Evolutionary conservation across 1,284 basidiomycete genomes (phyloP).

Genomic region (Moesziomyces antarcticus): DNA sequence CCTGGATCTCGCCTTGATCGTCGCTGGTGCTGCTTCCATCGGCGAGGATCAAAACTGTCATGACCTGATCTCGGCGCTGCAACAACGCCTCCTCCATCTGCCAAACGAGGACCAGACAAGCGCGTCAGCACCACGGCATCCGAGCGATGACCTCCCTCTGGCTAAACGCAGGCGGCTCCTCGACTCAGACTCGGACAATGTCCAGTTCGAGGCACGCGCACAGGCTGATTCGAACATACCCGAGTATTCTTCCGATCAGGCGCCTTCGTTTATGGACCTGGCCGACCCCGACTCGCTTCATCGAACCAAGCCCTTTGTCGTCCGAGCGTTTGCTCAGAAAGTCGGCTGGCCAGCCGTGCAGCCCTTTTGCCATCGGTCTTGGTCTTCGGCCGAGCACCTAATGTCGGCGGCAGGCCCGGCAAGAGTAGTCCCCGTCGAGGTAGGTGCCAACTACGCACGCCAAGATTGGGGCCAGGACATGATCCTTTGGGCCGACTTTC

Average conservation of each 20-base stretch:
- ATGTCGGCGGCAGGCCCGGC: constrained; percentile 72
- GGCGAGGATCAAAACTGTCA: constrained; percentile 31
- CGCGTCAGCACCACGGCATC: not conserved
- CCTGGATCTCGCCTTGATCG: constrained; percentile 83
- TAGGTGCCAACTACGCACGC: constrained; percentile 84
- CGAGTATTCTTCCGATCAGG: constrained; percentile 17
- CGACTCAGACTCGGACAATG: not conserved
- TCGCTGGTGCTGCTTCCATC: constrained; percentile 74
- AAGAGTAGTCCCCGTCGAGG: constrained; percentile 87
- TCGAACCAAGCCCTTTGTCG: constrained; percentile 75
- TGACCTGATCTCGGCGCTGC: constrained; percentile 68
- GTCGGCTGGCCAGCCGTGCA: constrained; percentile 78
- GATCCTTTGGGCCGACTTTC: constrained; percentile 81
- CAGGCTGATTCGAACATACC: constrained; percentile 19
- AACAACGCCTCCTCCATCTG: constrained; percentile 3
- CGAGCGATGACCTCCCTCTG: not conserved
- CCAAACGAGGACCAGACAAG: not conserved
- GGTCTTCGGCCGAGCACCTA: constrained; percentile 43
- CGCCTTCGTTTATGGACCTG: constrained; percentile 33
- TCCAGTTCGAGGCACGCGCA: not conserved
- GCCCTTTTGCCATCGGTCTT: constrained; percentile 70
- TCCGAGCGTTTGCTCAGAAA: constrained; percentile 72
- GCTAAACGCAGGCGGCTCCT: constrained; percentile 6
- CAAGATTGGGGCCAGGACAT: constrained; percentile 85
- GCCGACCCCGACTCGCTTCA: not conserved